phyloP scores from a whole-genome alignment of 768 basidiomycete species.

The Boletus sensibilis region DNA sequence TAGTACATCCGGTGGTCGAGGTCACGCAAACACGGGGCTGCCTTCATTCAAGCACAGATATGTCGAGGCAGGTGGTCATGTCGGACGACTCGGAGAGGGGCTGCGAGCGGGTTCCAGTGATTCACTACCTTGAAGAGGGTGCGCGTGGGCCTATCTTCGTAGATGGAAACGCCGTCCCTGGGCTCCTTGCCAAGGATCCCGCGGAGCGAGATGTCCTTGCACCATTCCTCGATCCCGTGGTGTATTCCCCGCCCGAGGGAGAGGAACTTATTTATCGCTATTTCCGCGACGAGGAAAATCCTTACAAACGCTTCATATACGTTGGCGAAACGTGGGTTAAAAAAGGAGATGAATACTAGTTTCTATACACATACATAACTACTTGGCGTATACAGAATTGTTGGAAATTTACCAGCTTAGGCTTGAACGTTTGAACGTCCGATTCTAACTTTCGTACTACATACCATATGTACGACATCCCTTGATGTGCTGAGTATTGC shows the following conservation, averaged over 20 bases:
- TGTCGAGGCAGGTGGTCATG: neutral
- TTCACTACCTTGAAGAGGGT: conserved; percentile 11
- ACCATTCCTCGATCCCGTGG: neutral
- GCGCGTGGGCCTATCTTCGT: conserved; percentile 12
- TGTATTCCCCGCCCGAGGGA: conserved; percentile 3
- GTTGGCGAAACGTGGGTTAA: conserved; percentile 13
- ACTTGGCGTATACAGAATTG: too few species aligned
- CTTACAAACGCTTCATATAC: neutral
- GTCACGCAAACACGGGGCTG: neutral
- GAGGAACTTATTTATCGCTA: conserved; percentile 7
- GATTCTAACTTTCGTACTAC: too few species aligned
- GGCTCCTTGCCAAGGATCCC: neutral
- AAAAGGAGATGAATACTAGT: neutral
- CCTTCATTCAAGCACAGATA: neutral
- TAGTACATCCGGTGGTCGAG: neutral
- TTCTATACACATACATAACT: too few species aligned
- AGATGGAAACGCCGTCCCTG: neutral
- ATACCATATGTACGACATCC: too few species aligned
- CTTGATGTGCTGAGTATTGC: too few species aligned
- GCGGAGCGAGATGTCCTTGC: conserved; percentile 3
- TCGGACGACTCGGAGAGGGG: neutral
- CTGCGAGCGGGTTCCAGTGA: neutral
- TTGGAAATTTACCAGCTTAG: too few species aligned
- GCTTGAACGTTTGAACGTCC: too few species aligned
- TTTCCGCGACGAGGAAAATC: neutral